Percentiles rank a stretch among this genome's conserved stretches.
Evolutionary conservation across 257 asterid genomes (phyloP).

Genomic region (Fraxinus excelsior): DNA sequence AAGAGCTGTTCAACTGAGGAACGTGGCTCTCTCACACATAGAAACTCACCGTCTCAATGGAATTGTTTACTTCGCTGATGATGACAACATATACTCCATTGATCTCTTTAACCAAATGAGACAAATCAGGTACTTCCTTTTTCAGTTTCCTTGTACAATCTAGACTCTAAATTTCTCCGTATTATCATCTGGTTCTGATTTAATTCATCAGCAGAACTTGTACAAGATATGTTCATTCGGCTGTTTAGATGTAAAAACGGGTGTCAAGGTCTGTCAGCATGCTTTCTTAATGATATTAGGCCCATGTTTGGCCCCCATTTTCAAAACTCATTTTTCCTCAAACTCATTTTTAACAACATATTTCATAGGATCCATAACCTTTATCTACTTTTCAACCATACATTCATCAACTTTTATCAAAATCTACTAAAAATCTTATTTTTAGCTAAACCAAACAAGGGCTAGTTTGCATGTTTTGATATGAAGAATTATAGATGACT

Average conservation of each 20-base stretch:
- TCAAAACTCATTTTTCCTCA: too few species aligned
- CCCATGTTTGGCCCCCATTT: too few species aligned
- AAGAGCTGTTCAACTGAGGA: slow-evolving; percentile 46
- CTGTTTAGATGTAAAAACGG: not conserved
- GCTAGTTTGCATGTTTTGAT: too few species aligned
- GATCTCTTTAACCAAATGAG: slow-evolving; percentile 70
- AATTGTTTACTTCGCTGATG: slow-evolving; percentile 72
- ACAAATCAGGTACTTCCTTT: slow-evolving; percentile 61
- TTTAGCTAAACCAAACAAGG: too few species aligned
- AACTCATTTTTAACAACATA: too few species aligned
- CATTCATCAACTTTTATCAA: too few species aligned
- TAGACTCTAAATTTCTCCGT: not conserved
- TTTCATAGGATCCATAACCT: too few species aligned
- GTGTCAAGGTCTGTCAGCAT: not conserved
- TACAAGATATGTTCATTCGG: not conserved
- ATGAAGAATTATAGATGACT: not conserved
- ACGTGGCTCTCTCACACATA: slow-evolving; percentile 71
- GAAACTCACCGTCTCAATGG: slow-evolving; percentile 78
- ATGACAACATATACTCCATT: slow-evolving; percentile 51
- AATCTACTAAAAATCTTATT: too few species aligned
- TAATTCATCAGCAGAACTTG: not conserved
- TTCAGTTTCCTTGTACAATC: slow-evolving; percentile 16
- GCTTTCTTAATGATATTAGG: not conserved
- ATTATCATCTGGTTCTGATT: not conserved
- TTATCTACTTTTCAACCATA: too few species aligned